These are phyloP conservation scores for Tubosaeta sp. DNA, from an alignment of 768 basidiomycete genomes.

Conservation along the genomic window DNA sequence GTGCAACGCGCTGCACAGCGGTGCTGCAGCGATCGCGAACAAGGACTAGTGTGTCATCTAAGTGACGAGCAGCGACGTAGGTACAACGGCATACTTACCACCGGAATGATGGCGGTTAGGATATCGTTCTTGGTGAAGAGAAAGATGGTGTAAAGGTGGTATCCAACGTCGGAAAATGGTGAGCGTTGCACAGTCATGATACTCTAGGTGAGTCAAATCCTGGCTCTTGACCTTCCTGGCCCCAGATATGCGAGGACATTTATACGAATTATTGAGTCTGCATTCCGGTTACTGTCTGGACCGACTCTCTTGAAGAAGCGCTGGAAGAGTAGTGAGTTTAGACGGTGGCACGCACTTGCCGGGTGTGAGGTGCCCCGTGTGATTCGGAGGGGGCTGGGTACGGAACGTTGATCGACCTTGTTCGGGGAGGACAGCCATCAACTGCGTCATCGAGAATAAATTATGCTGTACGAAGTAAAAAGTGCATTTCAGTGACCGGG, in stretches of 20 bases:
- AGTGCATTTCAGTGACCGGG: no score
- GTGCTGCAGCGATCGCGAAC: conserved; percentile 33
- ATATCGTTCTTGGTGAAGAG: conserved; percentile 46
- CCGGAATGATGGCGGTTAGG: conserved; percentile 43
- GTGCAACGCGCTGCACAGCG: conserved; percentile 15
- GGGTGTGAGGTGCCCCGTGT: no score
- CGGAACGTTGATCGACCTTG: background rate
- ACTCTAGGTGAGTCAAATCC: background rate
- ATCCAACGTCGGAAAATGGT: conserved; percentile 9
- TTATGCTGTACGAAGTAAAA: no score
- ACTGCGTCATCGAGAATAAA: background rate
- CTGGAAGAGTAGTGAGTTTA: background rate
- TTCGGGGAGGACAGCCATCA: background rate
- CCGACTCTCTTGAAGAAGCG: background rate
- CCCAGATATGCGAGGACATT: background rate
- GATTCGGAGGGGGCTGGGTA: background rate
- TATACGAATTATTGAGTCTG: background rate
- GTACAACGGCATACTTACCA: conserved; percentile 31
- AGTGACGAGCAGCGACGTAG: background rate
- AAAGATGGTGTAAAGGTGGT: conserved; percentile 29
- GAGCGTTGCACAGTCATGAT: conserved; percentile 20
- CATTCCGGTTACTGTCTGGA: background rate
- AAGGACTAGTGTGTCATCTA: conserved; percentile 22
- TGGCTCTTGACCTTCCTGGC: background rate
- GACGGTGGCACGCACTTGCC: no score